Evolutionary conservation across 345 rosid species (phyloP), one percentile per base, ranked within the genome.

Genomic region (Camelina neglecta): DNA sequence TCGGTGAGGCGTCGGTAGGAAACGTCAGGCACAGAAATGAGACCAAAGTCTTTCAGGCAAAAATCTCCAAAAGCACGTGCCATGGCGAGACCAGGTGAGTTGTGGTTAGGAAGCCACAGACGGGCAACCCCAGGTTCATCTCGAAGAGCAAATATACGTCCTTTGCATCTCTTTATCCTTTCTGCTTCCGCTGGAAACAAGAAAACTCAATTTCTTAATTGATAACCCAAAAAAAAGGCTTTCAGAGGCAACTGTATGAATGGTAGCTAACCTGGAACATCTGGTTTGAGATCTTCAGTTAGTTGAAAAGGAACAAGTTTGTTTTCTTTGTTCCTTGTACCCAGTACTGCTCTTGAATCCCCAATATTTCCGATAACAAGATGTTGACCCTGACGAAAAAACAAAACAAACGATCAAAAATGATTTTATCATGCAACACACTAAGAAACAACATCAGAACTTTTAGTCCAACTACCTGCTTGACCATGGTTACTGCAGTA

Each of bases 41-140:
- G 87, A 69, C 99, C 99, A 69, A 74, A 96, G 75, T 96, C 93
- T 79, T 91, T 88, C 13, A 96, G 97, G 79, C 99, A 93, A 81
- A 93, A 96, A 83, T 96, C 98, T 74, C 99, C 98, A 67, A 96
- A 89, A 57, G 99, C 99, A 56, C 99, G 93, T 7, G 99, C 95
- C 99, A 96, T 96, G 51, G 99, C 99, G 8, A 96, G 92, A 56
- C 99, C 99, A 63, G 99, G 99, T 20, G 98, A 86, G 74, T 93
- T 85, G 80, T 79, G 80, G 83, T 96, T 86, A 61, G 99, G 99
- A 41, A 96, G 85, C 99, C 99, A 96, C 16, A 96, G 87, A 72
- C 99, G 88, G 5, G 90, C 78, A 75, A 96, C 99, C 69, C 92
- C 98, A 0, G 99, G 99, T 79, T 96, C 99, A 81, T 90, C 97